Evolutionary conservation across 805 yeast species (phyloP), one percentile per base, ranked within the genome.

Genomic region (Yarrowia sp.): DNA sequence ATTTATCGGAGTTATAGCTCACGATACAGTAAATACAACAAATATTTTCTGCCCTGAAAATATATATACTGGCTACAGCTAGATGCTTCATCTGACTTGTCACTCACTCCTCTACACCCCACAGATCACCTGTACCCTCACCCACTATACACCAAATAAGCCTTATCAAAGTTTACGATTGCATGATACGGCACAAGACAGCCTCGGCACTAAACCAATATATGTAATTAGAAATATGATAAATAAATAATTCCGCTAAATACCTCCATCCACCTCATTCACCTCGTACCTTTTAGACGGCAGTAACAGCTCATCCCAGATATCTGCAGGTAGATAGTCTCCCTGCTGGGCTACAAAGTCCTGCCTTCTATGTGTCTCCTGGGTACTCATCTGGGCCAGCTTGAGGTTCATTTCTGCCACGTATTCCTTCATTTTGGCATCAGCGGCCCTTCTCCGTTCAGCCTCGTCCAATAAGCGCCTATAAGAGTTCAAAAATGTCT

Each of bases 271-370:
- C 28, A 55, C 8, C 31, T 55, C 61, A 15, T 47, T 28, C 4
- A 41, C 47, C 15, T 55, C 61, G 15, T 18, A 55, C 8, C 38
- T 55, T 15, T 36, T 55, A 1, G 61, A 22, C 1, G 61, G 61
- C 3, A 39, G 38, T 9, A 55, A 8, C 15, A 55, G 28, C 33
- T 41, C 61, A 17, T 55, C 61, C 61, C 61, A 55, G 8, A 55
- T 55, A 39, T 55, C 61, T 32, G 47, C 61, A 7, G 61, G 61
- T 22, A 55, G 61, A 41, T 55, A 55, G 11, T 55, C 61, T 1
- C 61, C 61, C 15, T 55, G 61, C 11, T 31, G 47, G 13, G 47
- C 47, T 11, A 55, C 47, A 41, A 55, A 55, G 35, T 55, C 61
- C 31, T 55, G 61, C 3, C 61, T 36, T 55, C 18, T 28, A 5